Percentiles rank a stretch among this genome's conserved stretches.
Conservation (phyloP, 208 protist genomes). For the Trichomonas vaginalis region DNA sequence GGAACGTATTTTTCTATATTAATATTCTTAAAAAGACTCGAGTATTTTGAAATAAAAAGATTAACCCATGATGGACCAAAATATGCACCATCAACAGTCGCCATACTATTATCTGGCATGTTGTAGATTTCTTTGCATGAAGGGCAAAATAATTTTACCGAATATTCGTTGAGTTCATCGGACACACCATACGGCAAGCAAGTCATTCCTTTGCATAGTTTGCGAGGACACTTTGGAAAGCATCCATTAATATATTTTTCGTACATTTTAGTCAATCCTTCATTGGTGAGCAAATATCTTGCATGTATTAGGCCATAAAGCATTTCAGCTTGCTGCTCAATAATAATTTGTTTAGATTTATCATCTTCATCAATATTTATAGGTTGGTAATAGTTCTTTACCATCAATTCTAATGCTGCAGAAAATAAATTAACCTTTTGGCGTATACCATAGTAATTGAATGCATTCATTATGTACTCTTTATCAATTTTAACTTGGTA, state of each 20-base stretch:
- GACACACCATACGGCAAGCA: not conserved
- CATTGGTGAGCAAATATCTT: not conserved
- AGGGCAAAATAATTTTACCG: not conserved
- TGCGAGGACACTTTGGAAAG: not conserved
- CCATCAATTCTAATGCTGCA: not conserved
- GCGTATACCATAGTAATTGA: not conserved
- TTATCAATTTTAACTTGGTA: not conserved
- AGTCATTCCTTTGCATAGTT: not conserved
- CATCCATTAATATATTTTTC: not conserved
- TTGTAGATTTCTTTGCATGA: not conserved
- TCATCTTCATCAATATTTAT: not conserved
- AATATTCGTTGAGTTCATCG: not conserved
- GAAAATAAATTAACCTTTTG: not conserved
- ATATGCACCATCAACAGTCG: not conserved
- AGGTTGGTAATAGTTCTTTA: not conserved
- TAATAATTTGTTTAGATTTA: not conserved
- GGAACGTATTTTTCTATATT: not conserved
- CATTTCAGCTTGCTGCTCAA: not conserved
- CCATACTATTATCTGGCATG: not conserved
- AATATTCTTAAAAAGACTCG: not conserved
- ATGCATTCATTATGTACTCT: not conserved
- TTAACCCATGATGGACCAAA: not conserved
- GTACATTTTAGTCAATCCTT: not conserved
- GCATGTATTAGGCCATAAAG: not conserved
- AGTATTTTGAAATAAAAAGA: not conserved